Evolutionary conservation across 805 yeast genomes (phyloP).

Genomic region (Peterozyma xylosa): DNA sequence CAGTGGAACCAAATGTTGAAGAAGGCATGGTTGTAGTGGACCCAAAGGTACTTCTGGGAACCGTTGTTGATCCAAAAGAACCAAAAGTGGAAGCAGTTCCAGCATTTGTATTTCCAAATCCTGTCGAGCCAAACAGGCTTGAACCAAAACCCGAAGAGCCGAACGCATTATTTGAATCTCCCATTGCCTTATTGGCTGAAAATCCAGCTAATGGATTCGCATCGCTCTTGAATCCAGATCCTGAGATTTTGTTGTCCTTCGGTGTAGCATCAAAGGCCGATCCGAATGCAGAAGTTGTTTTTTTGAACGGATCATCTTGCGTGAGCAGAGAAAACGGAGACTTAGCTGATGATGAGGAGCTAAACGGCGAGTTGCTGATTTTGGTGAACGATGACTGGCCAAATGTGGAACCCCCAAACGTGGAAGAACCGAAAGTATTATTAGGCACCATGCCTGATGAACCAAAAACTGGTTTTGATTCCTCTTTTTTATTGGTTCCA

Average conservation of each 20-base stretch:
- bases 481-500: neutral
- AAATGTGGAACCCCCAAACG: neutral
- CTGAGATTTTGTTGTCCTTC: conserved; percentile 15
- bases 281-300: conserved; percentile 10
- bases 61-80: conserved; percentile 1
- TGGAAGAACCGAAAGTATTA: neutral
- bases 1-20: conserved; percentile 12
- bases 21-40: conserved; percentile 9
- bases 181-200: neutral
- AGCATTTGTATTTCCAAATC: conserved; percentile 12
- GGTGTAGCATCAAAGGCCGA: conserved; percentile 8
- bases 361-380: neutral
- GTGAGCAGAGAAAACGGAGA: neutral
- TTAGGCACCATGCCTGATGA: neutral
- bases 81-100: neutral
- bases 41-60: conserved; percentile 9
- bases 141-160: conserved; percentile 13
- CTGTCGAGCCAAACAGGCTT: conserved; percentile 12
- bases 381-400: neutral
- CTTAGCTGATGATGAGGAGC: neutral
- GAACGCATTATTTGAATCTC: neutral
- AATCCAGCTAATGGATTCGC: conserved; percentile 1
- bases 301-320: neutral
- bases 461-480: conserved; percentile 6
- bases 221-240: conserved; percentile 13